Evolutionary conservation across 768 basidiomycete genomes (phyloP).

Genomic region (Tulasnella sp.): DNA sequence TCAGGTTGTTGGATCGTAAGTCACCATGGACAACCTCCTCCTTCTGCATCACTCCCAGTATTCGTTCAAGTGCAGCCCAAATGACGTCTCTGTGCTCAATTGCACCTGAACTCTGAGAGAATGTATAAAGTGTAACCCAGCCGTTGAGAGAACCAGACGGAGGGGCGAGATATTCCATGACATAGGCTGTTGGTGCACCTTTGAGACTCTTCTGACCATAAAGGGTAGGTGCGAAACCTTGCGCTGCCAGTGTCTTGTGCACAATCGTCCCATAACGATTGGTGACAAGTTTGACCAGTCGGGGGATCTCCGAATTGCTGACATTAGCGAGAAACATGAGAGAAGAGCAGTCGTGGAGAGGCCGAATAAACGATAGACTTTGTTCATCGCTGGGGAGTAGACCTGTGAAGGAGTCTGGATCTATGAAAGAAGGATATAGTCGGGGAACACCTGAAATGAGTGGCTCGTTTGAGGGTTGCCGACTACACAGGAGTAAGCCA

Average conservation of each 20-base stretch:
- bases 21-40: slow-evolving; percentile 3
- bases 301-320: no score
- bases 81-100: neutral
- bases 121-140: neutral
- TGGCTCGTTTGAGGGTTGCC: no score
- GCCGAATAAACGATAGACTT: no score
- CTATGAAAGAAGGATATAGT: no score
- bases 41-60: neutral
- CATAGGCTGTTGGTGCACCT: slow-evolving; percentile 9
- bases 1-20: neutral
- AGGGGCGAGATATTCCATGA: slow-evolving; percentile 9
- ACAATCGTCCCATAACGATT: neutral
- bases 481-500: no score
- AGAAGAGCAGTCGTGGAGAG: no score
- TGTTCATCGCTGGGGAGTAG: no score
- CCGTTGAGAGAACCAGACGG: no score
- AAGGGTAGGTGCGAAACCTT: neutral
- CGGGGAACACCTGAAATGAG: no score
- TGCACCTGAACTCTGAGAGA: neutral
- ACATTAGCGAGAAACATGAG: no score
- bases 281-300: slow-evolving; percentile 8
- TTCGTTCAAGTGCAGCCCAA: neutral
- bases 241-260: slow-evolving; percentile 2
- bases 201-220: neutral
- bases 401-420: no score